Base-by-base conservation (phyloP, 1,284 basidiomycete species). In the Amylostereum chailletii region DNA sequence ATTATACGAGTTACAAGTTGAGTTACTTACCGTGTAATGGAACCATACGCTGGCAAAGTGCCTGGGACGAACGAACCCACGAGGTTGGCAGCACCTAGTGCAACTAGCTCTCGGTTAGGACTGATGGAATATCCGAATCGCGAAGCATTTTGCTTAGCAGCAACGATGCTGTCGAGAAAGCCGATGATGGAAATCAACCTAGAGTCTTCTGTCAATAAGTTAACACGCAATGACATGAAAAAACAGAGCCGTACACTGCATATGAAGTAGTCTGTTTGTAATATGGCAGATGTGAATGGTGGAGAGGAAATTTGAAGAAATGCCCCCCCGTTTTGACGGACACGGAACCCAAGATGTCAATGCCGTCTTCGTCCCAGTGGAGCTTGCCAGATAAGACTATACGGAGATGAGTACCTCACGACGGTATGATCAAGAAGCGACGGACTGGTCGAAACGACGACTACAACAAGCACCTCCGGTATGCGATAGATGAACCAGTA, bases 101-200 rank as follows among this genome's bases (percentile, higher is more conserved):
- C 90, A 39, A 93, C 90, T 2, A 94, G 72, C 63, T 97, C 94
- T 37, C 94, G 82, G 62, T 96, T 96, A 0, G 94, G 91, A 55
- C 86, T 89, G 58, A 97, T 89, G 0, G 86, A 79, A 63, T 97
- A 86, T 2, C 90, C 87, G 60, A 86, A 95, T 29, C 83, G 80
- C 3, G 82, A 76, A 0, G 83, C 81, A 55, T 89, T 93, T 62
- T 94, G 91, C 60, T 96, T 93, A 2, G 89, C 90, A 1, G 88
- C 83, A 1, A 90, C 86, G 51, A 91, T 90, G 55, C 81, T 85
- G 60, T 93, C 90, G 47, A 92, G 65, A 62, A 86, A 88, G 0
- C 89, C 90, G 11, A 87, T 74, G 32, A 91, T 75, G 1, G 84
- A 77, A 45, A 86, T 83, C 44, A 90, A 61, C n/a, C 85, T 87